Evolutionary conservation across 2,329 filamentous ascomycete species (phyloP), one percentile per base, ranked within the genome.

Genomic region (Podosphaera fusca): DNA sequence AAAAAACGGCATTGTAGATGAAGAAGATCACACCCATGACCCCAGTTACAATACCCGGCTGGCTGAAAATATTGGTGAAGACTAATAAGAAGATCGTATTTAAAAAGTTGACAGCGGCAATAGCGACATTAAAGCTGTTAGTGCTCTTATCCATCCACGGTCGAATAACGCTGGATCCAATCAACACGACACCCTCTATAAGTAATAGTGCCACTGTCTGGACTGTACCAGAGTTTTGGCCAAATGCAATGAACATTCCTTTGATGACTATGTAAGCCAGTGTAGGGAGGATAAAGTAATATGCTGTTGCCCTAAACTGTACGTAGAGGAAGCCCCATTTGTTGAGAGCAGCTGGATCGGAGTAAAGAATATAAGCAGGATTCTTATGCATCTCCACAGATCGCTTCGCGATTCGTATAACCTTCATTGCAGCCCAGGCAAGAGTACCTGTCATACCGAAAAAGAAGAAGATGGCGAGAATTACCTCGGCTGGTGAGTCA

Each of bases 91-190:
- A 94, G 68, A 95, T 82, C 57, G 84, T 78, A 70, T 92, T 94
- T 65, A 95, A 69, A 69, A 95, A 94, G 74, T 95, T 95, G 70
- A 95, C 76, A 51, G 80, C 84, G 60, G 81, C 84, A 65, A 95
- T 95, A 59, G 87, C 79, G 66, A 96, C 95, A 72, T 95, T 95
- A 77, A 95, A 94, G 53, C 83, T 82, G 70, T 95, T 96, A 60
- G 87, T 95, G 73, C 89, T 90, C 80, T 95, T 95, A 75, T 95
- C 90, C 90, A 96, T 96, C 84, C 87, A 96, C 21, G 90, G 90
- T 59, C 87, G 82, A 63, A 95, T 73, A 56, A 94, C 82, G 59
- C 81, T 84, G 57, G 87, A 81, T 30, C 72, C 80, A 64, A 95
- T 84, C 58, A 96, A 75, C 63, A 85, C 82, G 56, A 71, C 79